Evolutionary conservation across 2,329 filamentous ascomycete species (phyloP).

Genomic region (Fusarium denticulatum): DNA sequence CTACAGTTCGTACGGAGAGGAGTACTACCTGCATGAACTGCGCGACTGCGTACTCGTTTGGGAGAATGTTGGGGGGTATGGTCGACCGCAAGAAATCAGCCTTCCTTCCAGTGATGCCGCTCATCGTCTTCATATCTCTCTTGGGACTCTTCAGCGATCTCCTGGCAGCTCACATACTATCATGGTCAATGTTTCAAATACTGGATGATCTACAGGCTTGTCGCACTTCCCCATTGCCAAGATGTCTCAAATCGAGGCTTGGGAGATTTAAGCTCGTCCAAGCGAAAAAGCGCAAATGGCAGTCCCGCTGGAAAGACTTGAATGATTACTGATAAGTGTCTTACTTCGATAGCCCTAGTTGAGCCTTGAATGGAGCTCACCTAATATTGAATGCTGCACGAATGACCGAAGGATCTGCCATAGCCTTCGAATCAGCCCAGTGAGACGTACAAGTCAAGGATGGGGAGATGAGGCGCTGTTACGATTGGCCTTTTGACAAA

Average conservation of each 20-base stretch:
- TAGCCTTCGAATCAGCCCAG: not conserved
- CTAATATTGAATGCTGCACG: not conserved
- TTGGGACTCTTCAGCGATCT: not conserved
- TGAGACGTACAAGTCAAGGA: not conserved
- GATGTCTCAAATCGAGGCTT: not conserved
- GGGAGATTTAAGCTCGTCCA: accelerated
- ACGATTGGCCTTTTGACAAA: not conserved
- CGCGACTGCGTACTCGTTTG: not conserved
- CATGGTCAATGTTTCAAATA: not conserved
- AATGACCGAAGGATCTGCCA: not conserved
- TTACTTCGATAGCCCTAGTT: accelerated
- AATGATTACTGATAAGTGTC: not conserved
- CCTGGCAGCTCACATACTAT: not conserved
- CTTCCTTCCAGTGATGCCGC: not conserved
- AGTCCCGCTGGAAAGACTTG: not conserved
- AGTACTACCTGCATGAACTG: not conserved
- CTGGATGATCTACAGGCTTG: not conserved
- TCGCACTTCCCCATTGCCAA: accelerated
- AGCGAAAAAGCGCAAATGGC: not conserved
- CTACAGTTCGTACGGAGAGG: not conserved
- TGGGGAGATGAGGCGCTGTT: no score
- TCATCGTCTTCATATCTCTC: not conserved
- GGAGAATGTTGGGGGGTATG: accelerated
- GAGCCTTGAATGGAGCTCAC: not conserved
- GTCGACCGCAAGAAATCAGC: not conserved